Base-by-base conservation (phyloP, 2,329 filamentous ascomycete species). In the Xenoacremonium recifei region DNA sequence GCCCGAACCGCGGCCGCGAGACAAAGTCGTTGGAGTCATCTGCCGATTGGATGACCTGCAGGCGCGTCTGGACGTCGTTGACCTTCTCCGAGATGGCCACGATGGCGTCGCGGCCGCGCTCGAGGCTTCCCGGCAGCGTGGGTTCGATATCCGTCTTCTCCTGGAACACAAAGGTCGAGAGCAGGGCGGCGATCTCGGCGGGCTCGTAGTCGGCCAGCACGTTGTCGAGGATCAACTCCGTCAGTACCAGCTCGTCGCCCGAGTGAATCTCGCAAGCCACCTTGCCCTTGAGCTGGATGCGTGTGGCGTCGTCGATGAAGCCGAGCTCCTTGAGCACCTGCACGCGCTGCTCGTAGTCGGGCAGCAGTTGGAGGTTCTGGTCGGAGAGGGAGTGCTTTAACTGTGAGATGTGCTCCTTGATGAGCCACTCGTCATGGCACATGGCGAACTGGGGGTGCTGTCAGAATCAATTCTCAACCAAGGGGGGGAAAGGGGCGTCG, bases 191-290 rank as follows among this genome's bases (percentile, higher is more conserved):
- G 48, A 99, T 97, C 66, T 99, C 93, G 53, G 95, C 90, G 2
- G 92, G 90, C 57, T 96, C 92, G 65, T 93, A 96, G 47, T 95
- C 87, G 37, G 92, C 91, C 3, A 99, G 82, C 2, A 96, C 89
- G 57, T 99, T 99, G 67, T 99, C 93, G 15, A 99, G 82, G 35
- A 99, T 90, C 5, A 97, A 79, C 64, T 99, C 93, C 0, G 93
- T 99, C 15, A 99, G 79, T 1, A 99, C 92, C 1, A 99, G 79
- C 66, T 99, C 93, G 62, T 97, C 92, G 15, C 91, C 91, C 0
- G 92, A 96, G 67, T 97, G 93, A 46, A 99, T 92, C 67, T 99
- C 93, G 69, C 93, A 99, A 4, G 93, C 93, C 17, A 99, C 93
- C 66, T 97, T 97, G 66, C 93, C 93, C 69, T 99, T 99, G 49